Evolutionary conservation across 305 asterid genomes (phyloP).

Genomic region (Andrographis paniculata): DNA sequence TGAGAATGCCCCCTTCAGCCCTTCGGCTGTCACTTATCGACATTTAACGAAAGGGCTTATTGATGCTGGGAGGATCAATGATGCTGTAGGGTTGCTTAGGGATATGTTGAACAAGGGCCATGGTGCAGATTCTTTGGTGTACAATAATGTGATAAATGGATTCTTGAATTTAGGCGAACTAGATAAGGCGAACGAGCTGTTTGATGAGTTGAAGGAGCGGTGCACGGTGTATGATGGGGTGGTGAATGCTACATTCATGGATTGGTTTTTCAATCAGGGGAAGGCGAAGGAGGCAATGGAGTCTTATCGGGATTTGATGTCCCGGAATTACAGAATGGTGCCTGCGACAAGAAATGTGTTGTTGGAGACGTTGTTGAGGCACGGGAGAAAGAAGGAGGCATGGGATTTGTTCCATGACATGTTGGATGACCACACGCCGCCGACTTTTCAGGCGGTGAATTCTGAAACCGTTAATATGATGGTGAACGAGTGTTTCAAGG

Average conservation of each 20-base stretch:
- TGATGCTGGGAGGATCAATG: conserved; percentile 44
- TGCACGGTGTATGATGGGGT: conserved; percentile 82
- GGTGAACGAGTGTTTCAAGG: conserved; percentile 73
- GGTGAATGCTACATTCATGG: conserved; percentile 88
- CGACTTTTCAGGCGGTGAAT: conserved; percentile 81
- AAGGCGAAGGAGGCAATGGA: conserved; percentile 84
- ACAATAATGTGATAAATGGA: conserved; percentile 74
- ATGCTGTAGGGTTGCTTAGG: conserved; percentile 55
- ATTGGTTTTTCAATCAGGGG: conserved; percentile 81
- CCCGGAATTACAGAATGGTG: conserved; percentile 57
- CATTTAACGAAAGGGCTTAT: conserved; percentile 80
- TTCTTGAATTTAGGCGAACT: conserved; percentile 57
- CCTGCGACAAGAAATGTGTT: conserved; percentile 77
- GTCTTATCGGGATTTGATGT: conserved; percentile 61
- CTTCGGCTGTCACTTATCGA: conserved; percentile 69
- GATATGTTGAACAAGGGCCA: conserved; percentile 84
- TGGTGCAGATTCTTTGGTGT: conserved; percentile 92
- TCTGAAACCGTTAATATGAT: conserved; percentile 68
- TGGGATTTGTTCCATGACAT: conserved; percentile 71
- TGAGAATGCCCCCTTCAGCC: conserved; percentile 65
- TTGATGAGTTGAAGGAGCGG: conserved; percentile 83
- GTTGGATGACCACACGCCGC: conserved; percentile 94
- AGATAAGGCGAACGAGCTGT: conserved; percentile 72
- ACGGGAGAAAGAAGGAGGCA: conserved; percentile 72
- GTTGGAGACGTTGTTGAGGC: conserved; percentile 62